Base-by-base conservation (phyloP, 2,329 filamentous ascomycete species). In the Alternaria burnsii region DNA sequence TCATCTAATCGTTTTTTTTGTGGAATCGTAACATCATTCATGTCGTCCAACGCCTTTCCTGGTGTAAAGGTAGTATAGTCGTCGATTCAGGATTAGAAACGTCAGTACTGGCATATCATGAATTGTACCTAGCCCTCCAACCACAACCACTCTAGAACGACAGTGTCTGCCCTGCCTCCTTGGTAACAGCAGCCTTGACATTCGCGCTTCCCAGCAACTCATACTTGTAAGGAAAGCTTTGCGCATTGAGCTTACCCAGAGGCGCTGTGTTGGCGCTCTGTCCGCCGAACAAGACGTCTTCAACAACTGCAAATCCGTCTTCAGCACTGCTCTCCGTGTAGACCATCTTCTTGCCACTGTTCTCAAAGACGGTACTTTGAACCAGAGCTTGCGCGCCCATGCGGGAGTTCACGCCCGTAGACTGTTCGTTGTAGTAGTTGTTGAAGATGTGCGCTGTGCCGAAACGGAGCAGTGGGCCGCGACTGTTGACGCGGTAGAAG, bases 361-460 rank as follows among this genome's bases (percentile, higher is more conserved):
- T 84, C 81, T 88, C 87, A 78, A 88, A 82, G 48, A 82, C 84
- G 22, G 66, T 82, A 70, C 65, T 78, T 73, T 81, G 76, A 26
- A 81, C 76, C 8, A 81, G 72, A 4, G 76, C 73, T 61, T 81
- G 73, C 10, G 79, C 79, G 32, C 76, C 76, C 73, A 77, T 78
- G 46, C 80, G 76, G 5, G 78, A 76, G 73, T 82, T 78, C 44
- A 81, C 70, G 28, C 76, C 79, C 16, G 76, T 76, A 28, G 68
- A 65, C 32, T 73, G 69, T 47, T 72, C 69, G 36, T 67, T 58
- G 65, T 74, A 78, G 70, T 76, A 83, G 68, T 71, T 81, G 82
- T 85, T 87, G 81, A 84, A 86, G 71, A 86, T 74, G 78, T 91
- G 88, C 5, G 79, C 86, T 46, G 86, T 89, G 40, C 88, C 88